Evolutionary conservation across 2,329 filamentous ascomycete species (phyloP).

Genomic region (Neophaeococcomyces mojaviensis): DNA sequence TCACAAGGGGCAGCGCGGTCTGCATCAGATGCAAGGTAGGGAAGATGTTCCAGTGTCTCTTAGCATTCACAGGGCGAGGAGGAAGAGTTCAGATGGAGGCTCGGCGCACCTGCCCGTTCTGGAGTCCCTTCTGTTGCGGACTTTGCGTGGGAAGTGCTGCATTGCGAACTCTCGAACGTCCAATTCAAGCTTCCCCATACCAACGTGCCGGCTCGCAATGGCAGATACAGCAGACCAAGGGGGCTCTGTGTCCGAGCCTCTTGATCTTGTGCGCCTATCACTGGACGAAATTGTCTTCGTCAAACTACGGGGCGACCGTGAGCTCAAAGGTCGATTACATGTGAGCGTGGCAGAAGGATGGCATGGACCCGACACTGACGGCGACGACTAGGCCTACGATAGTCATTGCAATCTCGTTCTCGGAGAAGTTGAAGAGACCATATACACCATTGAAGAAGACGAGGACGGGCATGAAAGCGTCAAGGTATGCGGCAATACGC

Average conservation of each 20-base stretch:
- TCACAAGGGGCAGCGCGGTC: background rate
- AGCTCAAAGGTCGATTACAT: constrained; percentile 90
- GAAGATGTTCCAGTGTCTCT: too few relatives aligned
- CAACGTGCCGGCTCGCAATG: constrained; percentile 47
- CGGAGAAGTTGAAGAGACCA: constrained; percentile 93
- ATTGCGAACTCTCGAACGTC: too few relatives aligned
- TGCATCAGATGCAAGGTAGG: background rate
- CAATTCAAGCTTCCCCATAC: constrained; percentile 16
- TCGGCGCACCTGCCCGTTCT: background rate
- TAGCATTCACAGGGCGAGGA: too few relatives aligned
- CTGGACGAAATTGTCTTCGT: constrained; percentile 93
- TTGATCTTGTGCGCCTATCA: constrained; percentile 89
- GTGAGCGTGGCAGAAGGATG: constrained; percentile 46
- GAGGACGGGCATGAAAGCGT: constrained; percentile 69
- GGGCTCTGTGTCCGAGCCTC: constrained; percentile 73
- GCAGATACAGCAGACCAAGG: constrained; percentile 71
- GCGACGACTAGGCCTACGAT: constrained; percentile 70
- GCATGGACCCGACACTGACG: constrained; percentile 17
- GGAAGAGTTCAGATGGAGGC: too few relatives aligned
- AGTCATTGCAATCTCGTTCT: constrained; percentile 96
- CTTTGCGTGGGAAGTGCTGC: too few relatives aligned
- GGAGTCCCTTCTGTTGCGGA: background rate
- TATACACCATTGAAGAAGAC: constrained; percentile 85
- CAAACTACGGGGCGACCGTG: constrained; percentile 89
- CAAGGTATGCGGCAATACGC: constrained; percentile 46